A percentile compares a stretch with the other conserved stretches of the same genome.
Conservation (phyloP, 345 rosid species). For the Hibiscus syriacus region DNA sequence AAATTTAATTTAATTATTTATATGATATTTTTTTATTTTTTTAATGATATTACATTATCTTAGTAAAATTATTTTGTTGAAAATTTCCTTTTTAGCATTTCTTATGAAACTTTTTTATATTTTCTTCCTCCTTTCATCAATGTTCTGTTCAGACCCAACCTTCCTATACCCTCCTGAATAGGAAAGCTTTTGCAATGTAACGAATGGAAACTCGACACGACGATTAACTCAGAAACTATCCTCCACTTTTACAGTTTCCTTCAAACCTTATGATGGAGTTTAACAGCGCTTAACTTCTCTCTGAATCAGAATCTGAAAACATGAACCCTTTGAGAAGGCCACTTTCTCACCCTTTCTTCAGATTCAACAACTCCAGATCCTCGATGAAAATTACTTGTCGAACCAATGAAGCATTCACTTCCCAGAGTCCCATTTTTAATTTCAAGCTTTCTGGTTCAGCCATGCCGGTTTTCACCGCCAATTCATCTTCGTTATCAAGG, state of each 20-base stretch:
- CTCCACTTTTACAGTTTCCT: not conserved
- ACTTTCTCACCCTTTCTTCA: not conserved
- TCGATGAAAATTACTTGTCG: not conserved
- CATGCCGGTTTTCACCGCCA: not conserved
- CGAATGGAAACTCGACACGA: not conserved
- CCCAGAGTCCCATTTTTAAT: not conserved
- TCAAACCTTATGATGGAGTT: not conserved
- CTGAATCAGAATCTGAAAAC: not conserved
- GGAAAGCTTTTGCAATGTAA: not conserved
- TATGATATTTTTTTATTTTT: no score
- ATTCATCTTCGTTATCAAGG: not conserved
- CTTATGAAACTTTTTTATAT: not conserved
- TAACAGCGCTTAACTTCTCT: not conserved
- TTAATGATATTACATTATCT: no score
- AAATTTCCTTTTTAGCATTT: not conserved
- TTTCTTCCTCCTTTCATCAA: not conserved
- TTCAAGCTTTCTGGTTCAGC: not conserved
- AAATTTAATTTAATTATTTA: no score
- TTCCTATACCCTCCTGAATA: not conserved
- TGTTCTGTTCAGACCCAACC: not conserved
- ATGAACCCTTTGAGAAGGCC: not conserved
- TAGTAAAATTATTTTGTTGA: no score
- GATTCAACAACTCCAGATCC: not conserved
- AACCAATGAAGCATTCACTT: not conserved
- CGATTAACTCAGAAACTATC: not conserved